Evolutionary conservation across 2,329 filamentous ascomycete genomes (phyloP).

Genomic region (Colletotrichum eremochloae): DNA sequence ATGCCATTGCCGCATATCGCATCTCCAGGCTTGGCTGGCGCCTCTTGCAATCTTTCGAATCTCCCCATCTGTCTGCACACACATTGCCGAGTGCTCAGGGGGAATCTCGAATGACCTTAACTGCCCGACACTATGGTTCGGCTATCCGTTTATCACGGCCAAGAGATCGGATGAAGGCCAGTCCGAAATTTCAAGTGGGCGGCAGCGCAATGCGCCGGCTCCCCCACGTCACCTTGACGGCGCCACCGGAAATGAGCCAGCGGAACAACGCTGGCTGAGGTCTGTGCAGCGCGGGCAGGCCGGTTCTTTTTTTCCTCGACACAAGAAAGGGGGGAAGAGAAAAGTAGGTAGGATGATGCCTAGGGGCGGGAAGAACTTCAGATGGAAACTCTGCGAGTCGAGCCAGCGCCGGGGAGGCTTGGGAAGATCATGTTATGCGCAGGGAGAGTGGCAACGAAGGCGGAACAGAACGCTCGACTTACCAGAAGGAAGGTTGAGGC

Average conservation of each 20-base stretch:
- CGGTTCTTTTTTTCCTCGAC: not conserved
- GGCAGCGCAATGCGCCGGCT: conserved; percentile 12
- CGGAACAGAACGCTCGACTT: conserved; percentile 10
- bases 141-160: not conserved
- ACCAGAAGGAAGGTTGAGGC: not conserved
- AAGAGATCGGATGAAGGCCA: conserved; percentile 31
- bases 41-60: not conserved
- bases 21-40: not conserved
- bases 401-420: conserved; percentile 24
- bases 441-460: not conserved
- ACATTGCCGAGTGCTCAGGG: not conserved
- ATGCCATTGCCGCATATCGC: not conserved
- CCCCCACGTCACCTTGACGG: not conserved
- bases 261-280: not conserved
- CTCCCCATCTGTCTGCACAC: no score
- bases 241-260: not conserved
- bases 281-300: conserved; percentile 1
- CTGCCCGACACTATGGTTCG: not conserved
- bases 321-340: not conserved
- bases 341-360: not conserved
- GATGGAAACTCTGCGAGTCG: conserved; percentile 14
- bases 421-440: conserved; percentile 29
- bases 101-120: not conserved
- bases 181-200: conserved; percentile 20
- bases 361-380: conserved; percentile 10